A percentile compares a stretch with the other conserved stretches of the same genome.
Evolutionary conservation across 2,329 filamentous ascomycete species (phyloP).

Genomic region (Aspergillus tamarii): DNA sequence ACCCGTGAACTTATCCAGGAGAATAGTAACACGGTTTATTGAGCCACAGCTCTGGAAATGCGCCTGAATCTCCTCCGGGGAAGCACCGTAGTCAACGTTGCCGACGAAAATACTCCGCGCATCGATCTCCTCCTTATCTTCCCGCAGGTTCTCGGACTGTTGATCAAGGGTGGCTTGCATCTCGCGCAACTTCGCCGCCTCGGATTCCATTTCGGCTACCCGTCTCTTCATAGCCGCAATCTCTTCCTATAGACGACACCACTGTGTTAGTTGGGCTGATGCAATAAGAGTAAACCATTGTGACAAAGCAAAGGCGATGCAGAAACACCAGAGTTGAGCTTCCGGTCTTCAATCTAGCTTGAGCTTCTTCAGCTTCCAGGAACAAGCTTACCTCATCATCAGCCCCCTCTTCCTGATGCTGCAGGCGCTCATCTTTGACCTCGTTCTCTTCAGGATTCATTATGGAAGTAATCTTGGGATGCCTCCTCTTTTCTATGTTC

Average conservation of each 20-base stretch:
- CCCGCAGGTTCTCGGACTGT: conserved; percentile 78
- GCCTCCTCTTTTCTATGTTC: conserved; percentile 3
- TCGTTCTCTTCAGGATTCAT: conserved; percentile 43
- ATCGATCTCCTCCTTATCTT: conserved; percentile 96
- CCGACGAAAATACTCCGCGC: conserved; percentile 96
- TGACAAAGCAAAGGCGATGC: neutral
- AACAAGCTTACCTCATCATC: conserved; percentile 48
- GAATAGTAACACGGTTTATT: conserved; percentile 96
- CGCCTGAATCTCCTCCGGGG: conserved; percentile 95
- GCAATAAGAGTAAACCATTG: neutral
- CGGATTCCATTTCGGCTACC: conserved; percentile 88
- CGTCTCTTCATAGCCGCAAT: conserved; percentile 85
- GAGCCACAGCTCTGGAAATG: conserved; percentile 97
- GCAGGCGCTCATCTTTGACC: conserved; percentile 42
- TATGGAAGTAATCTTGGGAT: conserved; percentile 14
- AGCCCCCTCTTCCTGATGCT: conserved; percentile 44
- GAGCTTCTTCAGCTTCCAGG: conserved; percentile 3
- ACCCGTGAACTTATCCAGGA: conserved; percentile 97
- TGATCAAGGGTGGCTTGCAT: conserved; percentile 87
- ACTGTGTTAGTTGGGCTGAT: conserved; percentile 10
- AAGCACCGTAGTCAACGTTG: conserved; percentile 96
- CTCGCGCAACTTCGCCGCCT: conserved; percentile 81
- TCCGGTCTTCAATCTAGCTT: neutral
- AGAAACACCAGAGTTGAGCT: neutral
- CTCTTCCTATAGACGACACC: conserved; percentile 61